Evolutionary conservation across 169 alveolate genomes (phyloP).

Genomic region (Besnoitia besnoiti): DNA sequence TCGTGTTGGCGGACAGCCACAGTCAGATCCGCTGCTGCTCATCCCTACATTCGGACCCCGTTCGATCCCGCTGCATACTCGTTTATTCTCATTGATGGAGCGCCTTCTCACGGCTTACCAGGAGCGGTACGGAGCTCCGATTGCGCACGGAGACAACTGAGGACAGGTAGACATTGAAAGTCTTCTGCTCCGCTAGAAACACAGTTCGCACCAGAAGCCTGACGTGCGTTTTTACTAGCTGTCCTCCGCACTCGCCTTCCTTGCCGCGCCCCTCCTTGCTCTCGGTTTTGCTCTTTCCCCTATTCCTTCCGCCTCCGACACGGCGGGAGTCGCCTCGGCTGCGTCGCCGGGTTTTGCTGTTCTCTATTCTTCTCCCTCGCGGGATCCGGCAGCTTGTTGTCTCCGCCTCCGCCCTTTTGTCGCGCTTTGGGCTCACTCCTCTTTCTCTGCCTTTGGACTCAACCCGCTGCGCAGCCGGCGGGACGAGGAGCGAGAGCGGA

Average conservation of each 20-base stretch:
- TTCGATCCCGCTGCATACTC: background rate
- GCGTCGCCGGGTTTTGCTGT: background rate
- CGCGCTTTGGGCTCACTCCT: background rate
- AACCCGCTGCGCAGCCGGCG: background rate
- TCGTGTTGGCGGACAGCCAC: too few relatives aligned
- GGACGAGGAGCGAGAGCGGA: conserved; percentile 37
- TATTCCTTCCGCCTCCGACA: too few relatives aligned
- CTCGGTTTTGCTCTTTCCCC: background rate
- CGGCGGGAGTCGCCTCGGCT: background rate
- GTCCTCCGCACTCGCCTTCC: background rate
- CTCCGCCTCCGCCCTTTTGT: background rate
- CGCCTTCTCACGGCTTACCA: conserved; percentile 37
- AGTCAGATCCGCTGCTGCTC: too few relatives aligned
- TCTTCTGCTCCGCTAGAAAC: conserved; percentile 40
- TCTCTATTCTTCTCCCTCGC: background rate
- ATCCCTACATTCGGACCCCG: too few relatives aligned
- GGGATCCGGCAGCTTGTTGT: background rate
- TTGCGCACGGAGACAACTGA: conserved; percentile 57
- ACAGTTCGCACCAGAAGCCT: conserved; percentile 57
- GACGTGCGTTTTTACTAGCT: background rate
- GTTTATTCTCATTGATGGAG: too few relatives aligned
- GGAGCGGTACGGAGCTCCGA: conserved; percentile 37
- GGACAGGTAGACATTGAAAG: conserved; percentile 54
- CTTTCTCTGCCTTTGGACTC: background rate
- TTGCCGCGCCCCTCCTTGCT: background rate